phyloP scores from a whole-genome alignment of 2,329 filamentous ascomycete genomes.

The Madurella mycetomatis region DNA sequence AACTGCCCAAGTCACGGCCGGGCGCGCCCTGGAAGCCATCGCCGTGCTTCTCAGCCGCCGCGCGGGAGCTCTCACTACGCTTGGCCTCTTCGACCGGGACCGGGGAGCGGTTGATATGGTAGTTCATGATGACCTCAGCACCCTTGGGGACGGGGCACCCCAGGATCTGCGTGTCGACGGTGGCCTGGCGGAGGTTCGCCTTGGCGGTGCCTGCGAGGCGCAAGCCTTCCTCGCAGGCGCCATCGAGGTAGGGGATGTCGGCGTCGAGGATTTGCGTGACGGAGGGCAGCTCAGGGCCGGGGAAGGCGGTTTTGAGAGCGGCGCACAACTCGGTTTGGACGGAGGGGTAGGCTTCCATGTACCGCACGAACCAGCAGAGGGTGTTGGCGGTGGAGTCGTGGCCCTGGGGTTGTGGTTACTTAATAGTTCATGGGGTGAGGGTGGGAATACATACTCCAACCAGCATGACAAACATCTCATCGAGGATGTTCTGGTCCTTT shows the following conservation, averaged over 20 bases:
- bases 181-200: slow-evolving; percentile 29
- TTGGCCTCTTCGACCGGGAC: slow-evolving; percentile 9
- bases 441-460: slow-evolving; percentile 16
- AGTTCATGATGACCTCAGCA: slow-evolving; percentile 16
- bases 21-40: slow-evolving; percentile 8
- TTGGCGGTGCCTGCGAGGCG: slow-evolving; percentile 30
- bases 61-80: slow-evolving; percentile 10
- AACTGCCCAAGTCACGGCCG: slow-evolving; percentile 25
- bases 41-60: slow-evolving; percentile 8
- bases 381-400: slow-evolving; percentile 42
- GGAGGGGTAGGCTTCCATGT: slow-evolving; percentile 16
- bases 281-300: slow-evolving; percentile 2
- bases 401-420: slow-evolving; percentile 31
- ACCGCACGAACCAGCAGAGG: slow-evolving; percentile 21
- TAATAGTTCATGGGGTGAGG: slow-evolving; percentile 26
- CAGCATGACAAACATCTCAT: slow-evolving; percentile 27
- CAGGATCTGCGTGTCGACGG: slow-evolving; percentile 37
- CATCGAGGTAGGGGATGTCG: slow-evolving; percentile 39
- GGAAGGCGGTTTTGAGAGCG: slow-evolving; percentile 25
- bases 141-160: slow-evolving; percentile 30
- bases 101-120: slow-evolving; percentile 5
- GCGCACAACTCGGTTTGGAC: slow-evolving; percentile 15
- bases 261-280: slow-evolving; percentile 15
- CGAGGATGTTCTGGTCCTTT: slow-evolving; percentile 26
- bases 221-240: slow-evolving; percentile 37